Base-by-base conservation (phyloP, 2,329 filamentous ascomycete species). In the Sporothrix mexicana region DNA sequence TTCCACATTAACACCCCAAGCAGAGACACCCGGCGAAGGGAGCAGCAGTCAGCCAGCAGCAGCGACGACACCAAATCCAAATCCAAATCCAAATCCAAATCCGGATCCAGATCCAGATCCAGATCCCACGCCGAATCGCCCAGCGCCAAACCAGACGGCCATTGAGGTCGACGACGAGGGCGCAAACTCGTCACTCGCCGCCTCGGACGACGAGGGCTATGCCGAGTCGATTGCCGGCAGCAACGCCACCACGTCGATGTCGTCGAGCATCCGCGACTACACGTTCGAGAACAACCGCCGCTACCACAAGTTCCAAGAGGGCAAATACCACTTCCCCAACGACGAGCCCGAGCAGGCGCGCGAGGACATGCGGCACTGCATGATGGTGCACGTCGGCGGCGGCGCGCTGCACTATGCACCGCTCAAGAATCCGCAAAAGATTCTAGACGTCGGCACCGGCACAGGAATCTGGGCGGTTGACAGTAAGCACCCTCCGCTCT, bases 321-420 rank as follows among this genome's bases (percentile, higher is more conserved):
- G 77, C 20, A 72, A 74, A 13, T 79, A 79, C 67, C 75, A 74
- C 23, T 73, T 80, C 36, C 79, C 79, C 73, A 85, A 85, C 74
- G 83, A 85, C 71, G 80, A 84, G 23, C 76, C 78, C 4, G 84
- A 85, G 75, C 83, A 84, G 74, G 82, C 84, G 74, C 77, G 84
- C 20, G 83, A 85, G 75, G 81, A 81, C 73, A 83, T 82, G 82
- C 87, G 87, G 76, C 87, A 88, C 77, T 80, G 83, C 74, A 85
- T 87, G 82, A 79, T 86, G 57, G 84, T 83, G 77, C 76, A 86
- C 72, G 79, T 87, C 17, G 85, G 84, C 73, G 83, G 83, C 71
- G 80, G 83, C 53, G 82, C 82, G 73, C 79, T 88, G n/a, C 83
- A 85, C 76, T 87, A 87, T 77, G 85, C 87, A 3, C 86, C 87